These are phyloP conservation scores for Mycosphaerella sp. DNA, from an alignment of 2,329 filamentous ascomycete species.

Conservation along the genomic window DNA sequence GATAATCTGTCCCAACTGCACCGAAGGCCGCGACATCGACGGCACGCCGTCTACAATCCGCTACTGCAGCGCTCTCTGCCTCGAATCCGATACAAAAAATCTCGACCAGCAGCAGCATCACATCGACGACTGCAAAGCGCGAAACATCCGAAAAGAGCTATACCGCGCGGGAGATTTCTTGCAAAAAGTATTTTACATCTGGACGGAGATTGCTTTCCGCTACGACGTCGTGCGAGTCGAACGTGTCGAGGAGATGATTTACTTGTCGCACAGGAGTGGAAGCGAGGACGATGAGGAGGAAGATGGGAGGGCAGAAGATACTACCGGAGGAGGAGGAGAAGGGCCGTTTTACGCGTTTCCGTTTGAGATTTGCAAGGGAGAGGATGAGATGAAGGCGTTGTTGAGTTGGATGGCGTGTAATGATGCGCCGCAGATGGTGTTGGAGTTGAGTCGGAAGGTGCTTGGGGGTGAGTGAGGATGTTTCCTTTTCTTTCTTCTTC, in stretches of 20 bases:
- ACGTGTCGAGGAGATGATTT: neutral
- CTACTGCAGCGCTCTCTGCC: neutral
- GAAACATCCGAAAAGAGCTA: neutral
- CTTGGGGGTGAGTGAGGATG: too few species aligned
- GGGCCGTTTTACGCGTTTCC: neutral
- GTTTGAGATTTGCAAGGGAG: neutral
- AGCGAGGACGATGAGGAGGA: too few species aligned
- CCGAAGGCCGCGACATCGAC: neutral
- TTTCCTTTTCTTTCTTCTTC: too few species aligned
- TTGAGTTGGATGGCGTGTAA: conserved; percentile 1
- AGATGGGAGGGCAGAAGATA: too few species aligned
- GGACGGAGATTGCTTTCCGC: neutral
- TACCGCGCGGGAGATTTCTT: neutral
- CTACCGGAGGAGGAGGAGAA: neutral
- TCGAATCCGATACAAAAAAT: neutral
- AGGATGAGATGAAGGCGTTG: neutral
- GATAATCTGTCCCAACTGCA: neutral
- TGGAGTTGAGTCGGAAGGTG: neutral
- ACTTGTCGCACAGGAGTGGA: neutral
- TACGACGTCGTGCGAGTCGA: neutral
- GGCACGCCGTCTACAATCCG: neutral
- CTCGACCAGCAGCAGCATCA: neutral
- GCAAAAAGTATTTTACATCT: neutral
- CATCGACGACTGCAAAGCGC: neutral
- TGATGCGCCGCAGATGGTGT: neutral